These are phyloP conservation scores for Phytophthora gonapodyides DNA, from an alignment of 352 stramenopile genomes.

Conservation along the genomic window DNA sequence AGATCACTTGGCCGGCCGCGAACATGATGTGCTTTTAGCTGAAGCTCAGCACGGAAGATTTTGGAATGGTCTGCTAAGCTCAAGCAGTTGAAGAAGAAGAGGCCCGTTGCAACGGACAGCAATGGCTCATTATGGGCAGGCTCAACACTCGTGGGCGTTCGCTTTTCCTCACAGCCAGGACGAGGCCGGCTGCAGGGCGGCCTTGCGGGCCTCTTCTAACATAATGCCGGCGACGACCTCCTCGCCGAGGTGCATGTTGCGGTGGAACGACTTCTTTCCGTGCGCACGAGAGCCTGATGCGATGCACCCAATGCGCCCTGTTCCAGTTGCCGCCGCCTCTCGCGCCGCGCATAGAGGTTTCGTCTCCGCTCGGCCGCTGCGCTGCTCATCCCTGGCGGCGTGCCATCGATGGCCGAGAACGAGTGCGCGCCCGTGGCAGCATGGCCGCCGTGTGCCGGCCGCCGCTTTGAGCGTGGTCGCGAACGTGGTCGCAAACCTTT, in stretches of 20 bases:
- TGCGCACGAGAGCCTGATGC: slow-evolving; percentile 25
- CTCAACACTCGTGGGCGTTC: slow-evolving; percentile 6
- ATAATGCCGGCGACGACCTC: slow-evolving; percentile 34
- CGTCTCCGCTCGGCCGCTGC: slow-evolving; percentile 22
- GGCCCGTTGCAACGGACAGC: too few relatives aligned
- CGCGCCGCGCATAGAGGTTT: slow-evolving; percentile 20
- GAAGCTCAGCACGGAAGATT: too few relatives aligned
- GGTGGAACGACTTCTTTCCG: slow-evolving; percentile 27
- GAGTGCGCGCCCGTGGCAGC: slow-evolving; percentile 17
- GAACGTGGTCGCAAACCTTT: slow-evolving; percentile 41
- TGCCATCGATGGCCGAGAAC: slow-evolving; percentile 17
- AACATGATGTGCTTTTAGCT: too few relatives aligned
- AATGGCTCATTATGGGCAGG: too few relatives aligned
- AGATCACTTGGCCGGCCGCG: too few relatives aligned
- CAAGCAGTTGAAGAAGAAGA: too few relatives aligned
- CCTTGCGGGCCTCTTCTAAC: slow-evolving; percentile 33
- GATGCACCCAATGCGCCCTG: slow-evolving; percentile 27
- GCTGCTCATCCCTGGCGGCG: slow-evolving; percentile 28
- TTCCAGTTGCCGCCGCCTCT: slow-evolving; percentile 25
- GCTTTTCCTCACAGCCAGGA: slow-evolving; percentile 19
- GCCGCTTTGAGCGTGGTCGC: slow-evolving; percentile 33
- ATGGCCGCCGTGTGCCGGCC: slow-evolving; percentile 19
- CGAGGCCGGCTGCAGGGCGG: slow-evolving; percentile 10
- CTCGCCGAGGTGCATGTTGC: slow-evolving; percentile 37
- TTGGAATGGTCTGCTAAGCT: too few relatives aligned